A percentile compares a stretch with the other conserved stretches of the same genome.
phyloP scores from a whole-genome alignment of 768 basidiomycete species.

The Boletus speciosus region DNA sequence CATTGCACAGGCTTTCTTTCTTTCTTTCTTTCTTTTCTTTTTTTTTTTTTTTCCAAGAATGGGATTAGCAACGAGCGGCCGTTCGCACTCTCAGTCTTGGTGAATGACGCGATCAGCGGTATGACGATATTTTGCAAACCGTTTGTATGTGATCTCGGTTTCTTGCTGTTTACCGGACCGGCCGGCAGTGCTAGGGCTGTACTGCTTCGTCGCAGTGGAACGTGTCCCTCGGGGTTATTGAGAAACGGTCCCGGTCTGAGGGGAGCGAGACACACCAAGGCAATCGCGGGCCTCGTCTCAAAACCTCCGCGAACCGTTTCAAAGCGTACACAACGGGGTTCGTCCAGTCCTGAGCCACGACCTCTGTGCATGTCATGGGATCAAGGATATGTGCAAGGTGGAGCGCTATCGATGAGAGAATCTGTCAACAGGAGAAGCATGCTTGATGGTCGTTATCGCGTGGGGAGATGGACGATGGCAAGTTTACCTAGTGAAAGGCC shows the following conservation, averaged over 20 bases:
- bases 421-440: not conserved
- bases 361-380: not conserved
- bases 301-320: not conserved
- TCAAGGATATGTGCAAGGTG: not conserved
- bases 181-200: not conserved
- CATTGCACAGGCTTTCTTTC: not conserved
- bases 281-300: not conserved
- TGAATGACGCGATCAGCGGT: not conserved
- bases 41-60: not conserved
- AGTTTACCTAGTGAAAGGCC: not conserved
- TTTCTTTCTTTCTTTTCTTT: no score
- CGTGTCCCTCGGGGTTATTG: not conserved
- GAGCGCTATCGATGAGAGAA: not conserved
- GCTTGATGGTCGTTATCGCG: slow-evolving; percentile 1
- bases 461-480: not conserved
- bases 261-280: not conserved
- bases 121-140: not conserved
- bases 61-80: not conserved
- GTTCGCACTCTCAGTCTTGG: not conserved
- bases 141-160: not conserved
- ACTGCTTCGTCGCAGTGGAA: not conserved
- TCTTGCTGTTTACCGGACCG: not conserved
- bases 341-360: not conserved
- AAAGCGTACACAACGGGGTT: not conserved
- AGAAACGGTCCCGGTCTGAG: not conserved